Evolutionary conservation across 2,329 filamentous ascomycete genomes (phyloP).

Genomic region (Neofusicoccum kwambonambiense): DNA sequence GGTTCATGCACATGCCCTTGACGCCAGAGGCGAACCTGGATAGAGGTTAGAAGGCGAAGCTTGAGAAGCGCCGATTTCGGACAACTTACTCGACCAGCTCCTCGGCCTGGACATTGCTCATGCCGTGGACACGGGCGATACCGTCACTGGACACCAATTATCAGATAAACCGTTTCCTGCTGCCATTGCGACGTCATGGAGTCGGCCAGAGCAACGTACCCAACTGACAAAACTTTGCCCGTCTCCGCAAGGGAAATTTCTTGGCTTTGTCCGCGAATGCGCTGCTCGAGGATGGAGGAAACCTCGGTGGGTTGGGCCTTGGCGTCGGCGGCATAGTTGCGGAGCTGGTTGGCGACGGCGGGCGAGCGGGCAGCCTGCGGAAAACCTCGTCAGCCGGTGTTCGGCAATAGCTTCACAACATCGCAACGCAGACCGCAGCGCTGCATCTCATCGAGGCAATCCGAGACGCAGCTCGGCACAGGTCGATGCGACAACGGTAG

Average conservation of each 20-base stretch:
- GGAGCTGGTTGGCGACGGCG: slow-evolving; percentile 70
- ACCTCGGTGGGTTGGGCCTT: slow-evolving; percentile 98
- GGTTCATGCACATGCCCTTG: slow-evolving; percentile 99
- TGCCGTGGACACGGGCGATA: slow-evolving; percentile 99
- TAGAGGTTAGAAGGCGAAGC: slow-evolving; percentile 22
- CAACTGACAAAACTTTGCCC: slow-evolving; percentile 74
- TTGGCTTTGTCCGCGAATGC: slow-evolving; percentile 97
- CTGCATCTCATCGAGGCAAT: not conserved
- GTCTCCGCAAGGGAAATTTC: slow-evolving; percentile 96
- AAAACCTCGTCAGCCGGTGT: slow-evolving; percentile 51
- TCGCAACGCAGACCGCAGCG: not conserved
- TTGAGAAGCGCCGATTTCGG: slow-evolving; percentile 18
- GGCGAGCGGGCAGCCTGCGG: slow-evolving; percentile 75
- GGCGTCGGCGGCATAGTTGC: slow-evolving; percentile 87
- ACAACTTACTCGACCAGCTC: slow-evolving; percentile 95
- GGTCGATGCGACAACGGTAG: slow-evolving; percentile 36
- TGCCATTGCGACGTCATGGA: slow-evolving; percentile 26
- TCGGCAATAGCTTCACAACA: slow-evolving; percentile 30
- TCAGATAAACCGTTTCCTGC: slow-evolving; percentile 30
- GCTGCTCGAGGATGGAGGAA: slow-evolving; percentile 98
- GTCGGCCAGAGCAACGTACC: slow-evolving; percentile 32
- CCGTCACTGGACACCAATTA: slow-evolving; percentile 72
- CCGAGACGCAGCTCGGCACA: not conserved
- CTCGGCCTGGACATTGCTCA: slow-evolving; percentile 99
- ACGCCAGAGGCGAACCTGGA: slow-evolving; percentile 95